Percentiles rank a stretch among this genome's conserved stretches.
Conservation (phyloP, 148 eudicot species). For the Vaccinium macrocarpon region DNA sequence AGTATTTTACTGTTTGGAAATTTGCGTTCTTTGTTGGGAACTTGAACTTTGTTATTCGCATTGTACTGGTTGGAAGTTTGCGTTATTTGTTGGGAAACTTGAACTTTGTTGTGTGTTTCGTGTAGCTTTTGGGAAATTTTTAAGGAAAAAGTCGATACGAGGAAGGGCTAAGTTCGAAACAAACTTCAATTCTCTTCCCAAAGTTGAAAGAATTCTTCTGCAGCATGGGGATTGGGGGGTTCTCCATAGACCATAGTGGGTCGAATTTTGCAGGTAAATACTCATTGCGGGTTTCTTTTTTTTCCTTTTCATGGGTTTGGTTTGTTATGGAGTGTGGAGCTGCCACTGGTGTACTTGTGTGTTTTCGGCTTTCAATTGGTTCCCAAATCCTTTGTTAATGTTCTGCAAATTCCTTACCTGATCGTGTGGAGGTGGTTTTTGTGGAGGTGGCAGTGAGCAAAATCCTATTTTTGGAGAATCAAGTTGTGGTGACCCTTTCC, state of each 20-base stretch:
- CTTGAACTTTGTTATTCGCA: too few relatives aligned
- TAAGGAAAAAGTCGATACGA: too few relatives aligned
- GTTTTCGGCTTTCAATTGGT: neutral
- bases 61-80: neutral
- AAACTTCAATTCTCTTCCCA: neutral
- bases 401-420: neutral
- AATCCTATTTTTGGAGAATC: conserved; percentile 10
- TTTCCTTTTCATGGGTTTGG: neutral
- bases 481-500: conserved; percentile 6
- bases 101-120: neutral
- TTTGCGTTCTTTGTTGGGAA: too few relatives aligned
- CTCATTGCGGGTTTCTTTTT: neutral
- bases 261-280: neutral
- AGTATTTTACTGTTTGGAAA: too few relatives aligned
- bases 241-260: neutral
- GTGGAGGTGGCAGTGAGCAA: neutral
- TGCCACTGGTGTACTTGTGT: neutral
- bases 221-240: neutral
- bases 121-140: too few relatives aligned
- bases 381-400: neutral
- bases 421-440: neutral
- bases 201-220: neutral
- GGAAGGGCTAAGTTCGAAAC: neutral
- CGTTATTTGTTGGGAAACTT: neutral
- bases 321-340: neutral